Base-by-base conservation (phyloP, 768 basidiomycete species). In the Suillus bovinus region DNA sequence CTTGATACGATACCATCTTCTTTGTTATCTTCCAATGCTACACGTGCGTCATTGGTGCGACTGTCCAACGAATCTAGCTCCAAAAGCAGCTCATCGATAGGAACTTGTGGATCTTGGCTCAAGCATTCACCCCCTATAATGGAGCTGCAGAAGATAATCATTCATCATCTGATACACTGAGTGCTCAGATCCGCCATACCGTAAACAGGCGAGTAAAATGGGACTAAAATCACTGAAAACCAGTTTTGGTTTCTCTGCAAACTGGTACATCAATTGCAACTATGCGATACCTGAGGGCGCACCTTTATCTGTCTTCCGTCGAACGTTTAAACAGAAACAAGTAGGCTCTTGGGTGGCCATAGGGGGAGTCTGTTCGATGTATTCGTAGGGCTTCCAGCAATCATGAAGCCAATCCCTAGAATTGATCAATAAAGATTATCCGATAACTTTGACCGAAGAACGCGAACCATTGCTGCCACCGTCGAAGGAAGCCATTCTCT, bases 391-490 rank as follows among this genome's bases (percentile, higher is more conserved):
- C 39, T 56, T 56, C 55, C 55, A 56, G 55, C 39, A 56, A 39
- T 39, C 55, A 13, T 17, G 24, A 29, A 56, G 24, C 27, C 17
- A 56, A 17, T 56, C 38, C 55, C 55, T 56, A 24, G 24, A 56
- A 39, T 29, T 6, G 34, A 53, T 68, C 67, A 49, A 38, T 49
- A 34, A 39, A 34, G 22, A n/a, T 16, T 22, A 27, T n/a, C 27
- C 5, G 27, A 27, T 58, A 24, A 55, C 31, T 13, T 57, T 57
- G 22, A 27, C 24, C n/a, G 0, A 29, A 31, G 31, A 60, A 4
- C 20, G 29, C 17, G 38, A 56, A 60, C 59, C 59, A 60, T 60
- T 53, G 44, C 44, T 36, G 59, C 59, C 59, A 60, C 11, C 59
- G 52, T 31, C 59, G 59, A 39, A 60, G 59, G 52, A 53, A 60